Percentiles rank a stretch among this genome's conserved stretches.
Conservation (phyloP, 352 stramenopile species). For the Globisporangium sylvaticum region DNA sequence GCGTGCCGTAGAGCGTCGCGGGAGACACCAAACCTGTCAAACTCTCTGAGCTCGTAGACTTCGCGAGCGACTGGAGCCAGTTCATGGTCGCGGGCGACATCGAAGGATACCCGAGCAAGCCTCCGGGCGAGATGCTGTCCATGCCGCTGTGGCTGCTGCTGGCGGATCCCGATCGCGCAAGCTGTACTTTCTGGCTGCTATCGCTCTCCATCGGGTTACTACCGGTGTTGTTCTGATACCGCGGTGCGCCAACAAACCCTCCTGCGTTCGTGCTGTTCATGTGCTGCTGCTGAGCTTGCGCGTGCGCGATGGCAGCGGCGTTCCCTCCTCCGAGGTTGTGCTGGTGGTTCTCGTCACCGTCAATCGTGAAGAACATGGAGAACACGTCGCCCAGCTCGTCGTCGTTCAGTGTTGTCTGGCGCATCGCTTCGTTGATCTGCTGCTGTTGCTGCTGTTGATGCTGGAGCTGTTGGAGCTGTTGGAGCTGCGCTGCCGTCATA, state of each 20-base stretch:
- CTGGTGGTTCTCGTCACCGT: slow-evolving; percentile 30
- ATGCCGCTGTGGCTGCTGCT: slow-evolving; percentile 36
- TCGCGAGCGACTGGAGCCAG: slow-evolving; percentile 71
- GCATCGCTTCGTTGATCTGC: slow-evolving; percentile 23
- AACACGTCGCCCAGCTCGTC: slow-evolving; percentile 67
- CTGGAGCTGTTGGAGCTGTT: not conserved
- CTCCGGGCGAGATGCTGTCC: slow-evolving; percentile 55
- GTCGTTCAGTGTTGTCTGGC: slow-evolving; percentile 35
- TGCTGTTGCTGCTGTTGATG: slow-evolving; percentile 11
- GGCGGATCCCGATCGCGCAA: slow-evolving; percentile 40
- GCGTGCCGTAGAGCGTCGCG: slow-evolving; percentile 33
- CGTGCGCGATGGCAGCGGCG: not conserved
- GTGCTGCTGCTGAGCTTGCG: slow-evolving; percentile 6
- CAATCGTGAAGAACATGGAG: slow-evolving; percentile 69
- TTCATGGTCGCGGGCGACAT: slow-evolving; percentile 78
- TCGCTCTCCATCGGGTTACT: slow-evolving; percentile 3
- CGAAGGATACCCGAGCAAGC: slow-evolving; percentile 44
- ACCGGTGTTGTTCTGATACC: slow-evolving; percentile 4
- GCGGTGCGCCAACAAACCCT: slow-evolving; percentile 9
- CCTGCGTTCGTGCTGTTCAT: slow-evolving; percentile 4
- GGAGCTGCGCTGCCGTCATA: slow-evolving; percentile 11
- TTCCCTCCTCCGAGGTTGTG: slow-evolving; percentile 1
- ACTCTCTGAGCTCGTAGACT: slow-evolving; percentile 61
- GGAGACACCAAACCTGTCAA: slow-evolving; percentile 59
- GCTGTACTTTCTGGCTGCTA: slow-evolving; percentile 33